Evolutionary conservation across 768 basidiomycete species (phyloP).

Genomic region (Boletus reticuloceps): DNA sequence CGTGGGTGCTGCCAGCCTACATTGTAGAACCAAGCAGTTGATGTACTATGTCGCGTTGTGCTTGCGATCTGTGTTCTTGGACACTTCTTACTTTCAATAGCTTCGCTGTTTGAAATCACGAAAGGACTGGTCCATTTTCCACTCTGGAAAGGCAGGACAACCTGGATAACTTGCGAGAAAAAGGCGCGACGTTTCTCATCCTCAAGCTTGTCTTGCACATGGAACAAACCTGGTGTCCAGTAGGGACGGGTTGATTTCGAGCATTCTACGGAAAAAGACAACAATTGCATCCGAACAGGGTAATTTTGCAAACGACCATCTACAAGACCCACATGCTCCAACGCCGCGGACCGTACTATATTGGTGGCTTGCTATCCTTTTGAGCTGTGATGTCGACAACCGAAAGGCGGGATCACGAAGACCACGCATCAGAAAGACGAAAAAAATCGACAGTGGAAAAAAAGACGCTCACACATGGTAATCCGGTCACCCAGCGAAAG

Average conservation of each 20-base stretch:
- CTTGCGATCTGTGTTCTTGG: too few species aligned
- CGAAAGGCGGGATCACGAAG: background rate
- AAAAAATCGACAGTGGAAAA: background rate
- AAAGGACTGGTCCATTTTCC: too few species aligned
- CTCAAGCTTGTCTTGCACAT: too few species aligned
- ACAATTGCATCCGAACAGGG: background rate
- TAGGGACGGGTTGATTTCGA: background rate
- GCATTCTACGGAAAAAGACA: background rate
- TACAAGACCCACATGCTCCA: background rate
- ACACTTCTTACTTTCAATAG: too few species aligned
- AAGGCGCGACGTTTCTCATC: too few species aligned
- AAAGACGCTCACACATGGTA: slow-evolving; percentile 47
- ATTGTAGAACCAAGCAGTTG: too few species aligned
- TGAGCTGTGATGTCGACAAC: slow-evolving; percentile 30
- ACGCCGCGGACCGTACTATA: slow-evolving; percentile 3
- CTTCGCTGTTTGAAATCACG: too few species aligned
- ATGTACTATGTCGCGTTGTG: too few species aligned
- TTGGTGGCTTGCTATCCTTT: slow-evolving; percentile 38
- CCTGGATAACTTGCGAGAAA: too few species aligned
- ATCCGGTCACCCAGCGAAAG: slow-evolving; percentile 91
- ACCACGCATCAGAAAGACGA: background rate
- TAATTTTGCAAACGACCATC: background rate
- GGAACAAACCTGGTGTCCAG: too few species aligned
- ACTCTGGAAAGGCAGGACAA: too few species aligned
- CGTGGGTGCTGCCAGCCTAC: background rate